Evolutionary conservation across 371 early-diverging fungal species (phyloP).

Genomic region (Coemansia sp.): DNA sequence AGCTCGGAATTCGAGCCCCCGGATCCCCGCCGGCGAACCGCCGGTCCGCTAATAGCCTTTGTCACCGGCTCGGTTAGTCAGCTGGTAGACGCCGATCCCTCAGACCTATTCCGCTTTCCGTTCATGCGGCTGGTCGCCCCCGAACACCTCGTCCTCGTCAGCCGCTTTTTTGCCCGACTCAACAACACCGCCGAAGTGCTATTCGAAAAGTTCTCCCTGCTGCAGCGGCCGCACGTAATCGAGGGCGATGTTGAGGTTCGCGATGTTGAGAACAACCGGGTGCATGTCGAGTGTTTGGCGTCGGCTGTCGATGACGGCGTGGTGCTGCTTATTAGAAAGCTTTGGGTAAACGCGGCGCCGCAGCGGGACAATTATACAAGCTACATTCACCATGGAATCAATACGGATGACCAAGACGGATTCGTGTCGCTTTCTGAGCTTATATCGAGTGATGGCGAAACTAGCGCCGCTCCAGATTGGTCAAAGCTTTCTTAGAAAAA

Average conservation of each 20-base stretch:
- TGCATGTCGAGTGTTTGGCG: not conserved
- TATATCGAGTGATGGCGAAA: no score
- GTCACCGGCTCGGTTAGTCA: not conserved
- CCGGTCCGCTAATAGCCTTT: not conserved
- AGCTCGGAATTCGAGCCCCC: not conserved
- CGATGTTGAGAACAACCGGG: not conserved
- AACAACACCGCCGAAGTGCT: not conserved
- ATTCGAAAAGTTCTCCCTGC: not conserved
- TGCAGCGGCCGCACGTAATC: not conserved
- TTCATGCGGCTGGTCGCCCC: slow-evolving; percentile 7
- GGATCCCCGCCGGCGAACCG: not conserved
- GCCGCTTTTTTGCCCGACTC: not conserved
- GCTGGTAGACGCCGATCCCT: not conserved
- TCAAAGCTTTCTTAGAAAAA: no score
- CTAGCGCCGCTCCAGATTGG: no score
- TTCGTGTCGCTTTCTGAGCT: no score
- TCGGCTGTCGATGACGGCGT: not conserved
- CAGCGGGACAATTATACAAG: no score
- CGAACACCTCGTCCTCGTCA: not conserved
- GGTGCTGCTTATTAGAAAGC: no score
- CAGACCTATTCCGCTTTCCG: not conserved
- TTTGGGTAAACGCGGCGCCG: no score
- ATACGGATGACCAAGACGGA: no score
- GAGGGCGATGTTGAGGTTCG: not conserved
- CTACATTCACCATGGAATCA: no score